Percentiles rank a stretch among this genome's conserved stretches.
phyloP scores from a whole-genome alignment of 768 basidiomycete genomes.

The Pleurotus sapidus region DNA sequence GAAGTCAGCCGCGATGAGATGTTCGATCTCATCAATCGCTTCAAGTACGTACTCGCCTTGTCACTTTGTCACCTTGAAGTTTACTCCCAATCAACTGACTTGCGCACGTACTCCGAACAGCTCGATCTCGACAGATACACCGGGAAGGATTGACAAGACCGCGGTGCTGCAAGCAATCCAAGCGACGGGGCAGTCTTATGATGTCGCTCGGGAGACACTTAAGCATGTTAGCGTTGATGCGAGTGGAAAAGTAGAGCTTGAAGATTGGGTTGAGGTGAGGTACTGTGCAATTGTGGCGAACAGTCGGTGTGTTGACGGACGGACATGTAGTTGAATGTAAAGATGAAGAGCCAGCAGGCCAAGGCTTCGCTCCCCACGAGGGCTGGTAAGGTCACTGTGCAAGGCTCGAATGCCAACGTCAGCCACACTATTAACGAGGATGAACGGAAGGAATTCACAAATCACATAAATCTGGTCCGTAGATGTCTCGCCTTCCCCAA shows the following conservation, averaged over 20 bases:
- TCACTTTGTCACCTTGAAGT: background rate
- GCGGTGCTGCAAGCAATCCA: constrained; percentile 78
- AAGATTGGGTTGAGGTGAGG: constrained; percentile 96
- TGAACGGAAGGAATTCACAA: constrained; percentile 93
- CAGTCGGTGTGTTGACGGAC: too few relatives aligned
- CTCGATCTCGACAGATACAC: constrained; percentile 71
- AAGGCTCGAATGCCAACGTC: constrained; percentile 93
- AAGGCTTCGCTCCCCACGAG: constrained; percentile 48
- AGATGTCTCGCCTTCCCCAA: background rate
- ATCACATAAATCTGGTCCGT: constrained; percentile 92
- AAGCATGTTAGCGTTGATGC: constrained; percentile 94
- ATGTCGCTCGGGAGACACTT: constrained; percentile 83
- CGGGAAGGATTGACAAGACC: constrained; percentile 82
- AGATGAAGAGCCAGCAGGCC: constrained; percentile 60
- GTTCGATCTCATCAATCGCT: constrained; percentile 89
- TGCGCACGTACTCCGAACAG: constrained; percentile 29
- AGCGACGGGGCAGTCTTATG: constrained; percentile 83
- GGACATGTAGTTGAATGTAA: constrained; percentile 66
- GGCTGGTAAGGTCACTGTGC: constrained; percentile 89
- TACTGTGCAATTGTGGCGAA: constrained; percentile 6
- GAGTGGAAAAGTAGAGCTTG: constrained; percentile 93
- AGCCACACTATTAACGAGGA: constrained; percentile 98
- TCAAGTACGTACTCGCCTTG: constrained; percentile 70
- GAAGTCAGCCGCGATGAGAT: constrained; percentile 92
- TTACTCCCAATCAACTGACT: constrained; percentile 7